Percentiles rank a stretch among this genome's conserved stretches.
These are phyloP conservation scores for Sugiyamaella novakii DNA, from an alignment of 1,139 yeast species.

Conservation along the genomic window DNA sequence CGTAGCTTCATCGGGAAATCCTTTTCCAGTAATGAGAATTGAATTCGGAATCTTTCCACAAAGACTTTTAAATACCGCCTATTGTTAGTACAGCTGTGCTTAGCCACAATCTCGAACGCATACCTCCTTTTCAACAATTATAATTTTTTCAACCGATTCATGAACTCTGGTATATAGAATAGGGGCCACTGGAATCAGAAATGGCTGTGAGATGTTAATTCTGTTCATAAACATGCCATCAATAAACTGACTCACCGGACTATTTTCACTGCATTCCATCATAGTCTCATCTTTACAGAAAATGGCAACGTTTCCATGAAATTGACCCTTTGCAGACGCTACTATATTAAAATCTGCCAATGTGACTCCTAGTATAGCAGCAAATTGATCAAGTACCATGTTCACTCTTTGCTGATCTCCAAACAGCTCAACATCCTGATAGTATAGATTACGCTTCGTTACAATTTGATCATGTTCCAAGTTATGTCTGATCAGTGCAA, in stretches of 20 bases:
- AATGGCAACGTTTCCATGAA: slow-evolving; percentile 48
- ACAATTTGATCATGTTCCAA: slow-evolving; percentile 25
- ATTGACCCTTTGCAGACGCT: slow-evolving; percentile 66
- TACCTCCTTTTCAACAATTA: slow-evolving; percentile 69
- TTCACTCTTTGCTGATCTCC: slow-evolving; percentile 52
- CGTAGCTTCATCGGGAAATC: slow-evolving; percentile 71
- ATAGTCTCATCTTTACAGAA: slow-evolving; percentile 27
- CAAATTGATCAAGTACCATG: slow-evolving; percentile 36
- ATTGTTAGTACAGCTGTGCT: not conserved
- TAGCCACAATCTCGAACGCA: too few relatives aligned
- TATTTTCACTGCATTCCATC: slow-evolving; percentile 23
- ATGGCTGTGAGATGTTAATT: slow-evolving; percentile 18
- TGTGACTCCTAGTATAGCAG: slow-evolving; percentile 10
- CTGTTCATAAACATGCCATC: not conserved
- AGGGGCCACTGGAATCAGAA: slow-evolving; percentile 30
- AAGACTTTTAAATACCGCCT: slow-evolving; percentile 38
- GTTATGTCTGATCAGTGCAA: slow-evolving; percentile 26
- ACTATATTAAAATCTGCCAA: slow-evolving; percentile 47
- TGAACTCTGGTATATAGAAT: slow-evolving; percentile 29
- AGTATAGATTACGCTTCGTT: slow-evolving; percentile 66
- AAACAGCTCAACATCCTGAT: slow-evolving; percentile 63
- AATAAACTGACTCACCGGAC: slow-evolving; percentile 25
- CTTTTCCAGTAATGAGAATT: slow-evolving; percentile 60
- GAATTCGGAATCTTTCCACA: slow-evolving; percentile 24
- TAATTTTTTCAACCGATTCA: slow-evolving; percentile 40